Conservation (phyloP, 2,329 filamentous ascomycete genomes). For the Neonectria faginata region DNA sequence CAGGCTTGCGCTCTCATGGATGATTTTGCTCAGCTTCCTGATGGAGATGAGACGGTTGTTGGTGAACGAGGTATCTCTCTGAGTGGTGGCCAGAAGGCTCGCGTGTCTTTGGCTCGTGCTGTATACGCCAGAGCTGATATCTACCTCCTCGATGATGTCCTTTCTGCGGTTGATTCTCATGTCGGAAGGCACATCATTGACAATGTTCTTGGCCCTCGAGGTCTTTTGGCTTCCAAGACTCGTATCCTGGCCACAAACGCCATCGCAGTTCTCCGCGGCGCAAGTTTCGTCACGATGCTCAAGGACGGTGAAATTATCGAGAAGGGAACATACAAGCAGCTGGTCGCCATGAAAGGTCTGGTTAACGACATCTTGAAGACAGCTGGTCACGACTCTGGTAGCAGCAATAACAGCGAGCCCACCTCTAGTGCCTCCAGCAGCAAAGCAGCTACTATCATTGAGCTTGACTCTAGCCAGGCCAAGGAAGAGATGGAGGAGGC, state of each 20-base stretch:
- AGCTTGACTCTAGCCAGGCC: conserved; percentile 63
- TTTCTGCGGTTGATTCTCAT: conserved; percentile 98
- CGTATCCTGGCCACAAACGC: conserved; percentile 95
- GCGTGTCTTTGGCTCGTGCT: conserved; percentile 89
- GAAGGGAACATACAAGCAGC: conserved; percentile 88
- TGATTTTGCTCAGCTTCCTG: conserved; percentile 91
- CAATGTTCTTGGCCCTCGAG: conserved; percentile 87
- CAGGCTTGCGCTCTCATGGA: conserved; percentile 91
- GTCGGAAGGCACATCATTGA: conserved; percentile 96
- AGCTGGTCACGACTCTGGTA: conserved; percentile 69
- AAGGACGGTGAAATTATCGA: conserved; percentile 87
- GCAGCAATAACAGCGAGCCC: conserved; percentile 52
- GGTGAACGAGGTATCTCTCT: conserved; percentile 96
- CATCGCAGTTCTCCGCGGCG: conserved; percentile 88
- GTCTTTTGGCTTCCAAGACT: conserved; percentile 86
- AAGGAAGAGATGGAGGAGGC: conserved; percentile 80
- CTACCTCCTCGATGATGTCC: conserved; percentile 91
- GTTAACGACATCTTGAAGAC: conserved; percentile 87
- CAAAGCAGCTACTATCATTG: conserved; percentile 69
- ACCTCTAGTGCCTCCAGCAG: conserved; percentile 62
- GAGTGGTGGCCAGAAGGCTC: conserved; percentile 95
- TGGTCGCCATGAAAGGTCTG: conserved; percentile 93
- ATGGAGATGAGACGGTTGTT: conserved; percentile 96
- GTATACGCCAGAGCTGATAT: conserved; percentile 98
- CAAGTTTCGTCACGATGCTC: conserved; percentile 88